Base-by-base conservation (phyloP, 2,329 filamentous ascomycete genomes). In the Penicillium capsulatum region DNA sequence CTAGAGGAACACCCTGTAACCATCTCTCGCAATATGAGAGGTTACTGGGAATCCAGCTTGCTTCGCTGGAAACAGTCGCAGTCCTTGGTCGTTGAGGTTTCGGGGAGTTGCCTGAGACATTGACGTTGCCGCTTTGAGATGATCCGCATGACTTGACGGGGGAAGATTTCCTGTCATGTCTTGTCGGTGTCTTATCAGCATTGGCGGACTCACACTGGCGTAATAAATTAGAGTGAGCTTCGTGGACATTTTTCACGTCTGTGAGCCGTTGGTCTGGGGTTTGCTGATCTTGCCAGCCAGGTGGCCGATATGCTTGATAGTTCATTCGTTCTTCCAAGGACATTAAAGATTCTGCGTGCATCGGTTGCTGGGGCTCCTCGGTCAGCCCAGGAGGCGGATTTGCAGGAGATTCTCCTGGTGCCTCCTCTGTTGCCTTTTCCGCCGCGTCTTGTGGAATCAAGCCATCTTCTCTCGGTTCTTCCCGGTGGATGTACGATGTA, bases 11-110 rank as follows among this genome's bases (percentile, higher is more conserved):
- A 7, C 58, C 53, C 38, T 66, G 61, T 10, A 66, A 56, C 63
- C 63, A 66, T 29, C 50, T 56, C 35, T 66, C 58, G 42, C 58
- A 66, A 36, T 66, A 63, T 3, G 61, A 61, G 17, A 66, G 51
- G 19, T 59, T 63, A 38, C 54, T 61, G 1, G 63, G 59, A 13
- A 60, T 51, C 63, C 63, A 66, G 45, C 63, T 65, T 7, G 60
- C 55, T 39, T 61, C 59, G 34, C 61, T 66, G 4, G 63, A 66
- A 10, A 60, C 55, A 6, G 63, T 66, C 5, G 44, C 55, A 6
- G 61, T 58, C 34, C 63, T 56, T 9, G 55, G 53, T 29, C 63
- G 50, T 40, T 61, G 55, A 15, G 48, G 52, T 46, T 22, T 49
- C 16, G 40, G 51, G n/a, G 51, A 61, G 16, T 29, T 46, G 10